A percentile compares a stretch with the other conserved stretches of the same genome.
Conservation (phyloP, 192 early-diverging fungal species). For the Obelidium mucronatum region DNA sequence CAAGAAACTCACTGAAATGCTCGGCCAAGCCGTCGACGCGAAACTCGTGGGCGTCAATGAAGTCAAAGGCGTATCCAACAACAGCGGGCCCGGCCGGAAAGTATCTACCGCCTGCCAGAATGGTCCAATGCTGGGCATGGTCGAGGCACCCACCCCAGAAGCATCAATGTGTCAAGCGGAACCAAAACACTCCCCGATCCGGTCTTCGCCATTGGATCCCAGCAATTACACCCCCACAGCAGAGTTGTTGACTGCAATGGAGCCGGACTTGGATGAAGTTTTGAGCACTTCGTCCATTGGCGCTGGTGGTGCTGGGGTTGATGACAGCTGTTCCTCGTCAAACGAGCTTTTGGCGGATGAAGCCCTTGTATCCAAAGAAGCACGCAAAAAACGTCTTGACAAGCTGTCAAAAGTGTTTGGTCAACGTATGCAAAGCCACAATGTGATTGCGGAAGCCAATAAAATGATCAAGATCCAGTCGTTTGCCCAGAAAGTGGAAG, state of each 20-base stretch:
- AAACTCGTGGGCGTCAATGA: conserved; percentile 30
- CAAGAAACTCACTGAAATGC: conserved; percentile 65
- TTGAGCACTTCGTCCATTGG: too few species aligned
- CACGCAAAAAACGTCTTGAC: conserved; percentile 53
- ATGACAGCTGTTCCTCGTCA: too few species aligned
- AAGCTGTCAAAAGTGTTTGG: conserved; percentile 56
- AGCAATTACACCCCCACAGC: too few species aligned
- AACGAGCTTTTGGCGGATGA: not conserved
- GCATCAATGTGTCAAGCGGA: not conserved
- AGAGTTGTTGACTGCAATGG: not conserved
- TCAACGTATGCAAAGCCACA: conserved; percentile 44
- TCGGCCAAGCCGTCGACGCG: conserved; percentile 67
- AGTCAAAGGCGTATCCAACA: not conserved
- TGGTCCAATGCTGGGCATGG: not conserved
- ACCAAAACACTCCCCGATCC: not conserved
- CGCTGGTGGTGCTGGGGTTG: too few species aligned
- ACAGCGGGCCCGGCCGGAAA: not conserved
- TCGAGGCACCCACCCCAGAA: not conserved
- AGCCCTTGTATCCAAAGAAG: conserved; percentile 13
- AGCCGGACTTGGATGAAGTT: not conserved
- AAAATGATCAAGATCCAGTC: conserved; percentile 19
- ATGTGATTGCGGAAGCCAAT: conserved; percentile 13
- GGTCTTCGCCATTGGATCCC: not conserved
- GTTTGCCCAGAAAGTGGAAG: conserved; percentile 22
- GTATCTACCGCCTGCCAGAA: not conserved